Percentiles rank a stretch among this genome's conserved stretches.
These are phyloP conservation scores for Diplodia scrobiculata DNA, from an alignment of 2,329 filamentous ascomycete species.

Conservation along the genomic window DNA sequence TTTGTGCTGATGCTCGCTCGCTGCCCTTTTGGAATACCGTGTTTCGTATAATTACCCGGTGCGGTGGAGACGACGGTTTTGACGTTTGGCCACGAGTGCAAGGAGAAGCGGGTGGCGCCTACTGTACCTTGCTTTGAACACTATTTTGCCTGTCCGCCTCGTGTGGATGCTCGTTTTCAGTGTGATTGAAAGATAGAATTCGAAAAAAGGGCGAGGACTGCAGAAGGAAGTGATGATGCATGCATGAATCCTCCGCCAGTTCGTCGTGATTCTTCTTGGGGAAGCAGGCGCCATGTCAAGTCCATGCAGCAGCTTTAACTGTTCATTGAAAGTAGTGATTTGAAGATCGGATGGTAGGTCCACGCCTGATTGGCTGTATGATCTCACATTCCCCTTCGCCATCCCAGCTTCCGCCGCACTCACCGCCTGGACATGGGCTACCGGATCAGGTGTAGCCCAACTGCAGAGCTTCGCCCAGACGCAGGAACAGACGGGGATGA, in stretches of 20 bases:
- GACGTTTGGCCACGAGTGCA: background rate
- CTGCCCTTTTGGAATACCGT: background rate
- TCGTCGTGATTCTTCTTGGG: no score
- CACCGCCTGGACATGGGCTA: no score
- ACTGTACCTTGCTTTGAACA: background rate
- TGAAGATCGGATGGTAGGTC: no score
- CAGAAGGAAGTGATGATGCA: background rate
- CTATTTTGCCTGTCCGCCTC: background rate
- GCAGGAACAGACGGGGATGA: no score
- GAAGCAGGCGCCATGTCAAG: background rate
- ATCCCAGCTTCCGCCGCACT: no score
- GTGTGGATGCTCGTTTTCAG: background rate
- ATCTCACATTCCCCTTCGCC: no score
- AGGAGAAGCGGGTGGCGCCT: background rate
- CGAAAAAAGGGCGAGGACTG: background rate
- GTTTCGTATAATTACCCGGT: background rate
- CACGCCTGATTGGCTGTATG: no score
- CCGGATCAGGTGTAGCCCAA: no score
- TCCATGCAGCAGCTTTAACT: background rate
- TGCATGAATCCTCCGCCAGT: background rate
- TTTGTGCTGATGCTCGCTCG: no score
- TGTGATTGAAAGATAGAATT: background rate
- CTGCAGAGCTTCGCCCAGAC: no score
- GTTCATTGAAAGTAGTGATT: no score
- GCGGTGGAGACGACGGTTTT: background rate